A percentile compares a stretch with the other conserved stretches of the same genome.
Evolutionary conservation across 495 filamentous ascomycete species (phyloP).

Genomic region (Penicillium nucicola): DNA sequence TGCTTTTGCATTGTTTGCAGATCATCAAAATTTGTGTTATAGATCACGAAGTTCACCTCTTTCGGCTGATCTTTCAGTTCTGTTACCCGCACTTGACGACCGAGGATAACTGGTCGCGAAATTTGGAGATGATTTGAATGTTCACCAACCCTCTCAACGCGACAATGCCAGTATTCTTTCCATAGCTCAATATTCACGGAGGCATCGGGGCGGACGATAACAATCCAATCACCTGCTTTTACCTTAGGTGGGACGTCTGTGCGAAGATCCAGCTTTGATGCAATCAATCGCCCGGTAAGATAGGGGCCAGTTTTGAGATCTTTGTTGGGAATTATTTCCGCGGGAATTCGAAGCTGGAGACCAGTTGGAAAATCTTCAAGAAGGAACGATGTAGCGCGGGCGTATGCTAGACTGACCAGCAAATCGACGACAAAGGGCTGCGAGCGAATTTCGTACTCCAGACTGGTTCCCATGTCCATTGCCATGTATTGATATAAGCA

Average conservation of each 20-base stretch:
- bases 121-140: slow-evolving; percentile 9
- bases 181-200: not conserved
- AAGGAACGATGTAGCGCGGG: slow-evolving; percentile 40
- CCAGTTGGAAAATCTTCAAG: slow-evolving; percentile 66
- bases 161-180: slow-evolving; percentile 18
- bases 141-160: slow-evolving; percentile 9
- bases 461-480: slow-evolving; percentile 79
- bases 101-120: slow-evolving; percentile 11
- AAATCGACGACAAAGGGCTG: slow-evolving; percentile 86
- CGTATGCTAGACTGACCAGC: slow-evolving; percentile 78
- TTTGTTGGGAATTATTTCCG: not conserved
- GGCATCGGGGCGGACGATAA: slow-evolving; percentile 29
- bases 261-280: slow-evolving; percentile 39
- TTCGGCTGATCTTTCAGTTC: not conserved
- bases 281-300: slow-evolving; percentile 19
- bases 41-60: slow-evolving; percentile 37
- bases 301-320: not conserved
- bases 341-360: slow-evolving; percentile 66
- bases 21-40: slow-evolving; percentile 56
- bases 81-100: not conserved
- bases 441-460: slow-evolving; percentile 78
- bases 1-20: slow-evolving; percentile 47
- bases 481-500: slow-evolving; percentile 91
- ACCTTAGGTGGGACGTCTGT: slow-evolving; percentile 30
- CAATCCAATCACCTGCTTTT: slow-evolving; percentile 57